A percentile compares a stretch with the other conserved stretches of the same genome.
Evolutionary conservation across 495 filamentous ascomycete genomes (phyloP).

Genomic region (Collariella sp.): DNA sequence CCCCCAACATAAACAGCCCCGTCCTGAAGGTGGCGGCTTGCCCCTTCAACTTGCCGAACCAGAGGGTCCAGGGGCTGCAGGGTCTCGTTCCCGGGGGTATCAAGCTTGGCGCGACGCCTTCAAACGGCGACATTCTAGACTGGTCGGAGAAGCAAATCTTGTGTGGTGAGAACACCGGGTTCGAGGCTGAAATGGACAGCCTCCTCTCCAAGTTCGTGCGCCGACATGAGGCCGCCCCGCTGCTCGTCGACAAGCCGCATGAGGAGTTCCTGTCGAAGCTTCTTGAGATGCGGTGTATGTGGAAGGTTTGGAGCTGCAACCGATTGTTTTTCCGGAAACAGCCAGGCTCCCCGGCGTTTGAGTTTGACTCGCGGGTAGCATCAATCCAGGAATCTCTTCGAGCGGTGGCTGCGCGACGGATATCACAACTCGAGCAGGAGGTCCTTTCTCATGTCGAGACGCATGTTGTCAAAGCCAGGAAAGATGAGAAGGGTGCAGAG

Average conservation of each 20-base stretch:
- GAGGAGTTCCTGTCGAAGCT: slow-evolving; percentile 9
- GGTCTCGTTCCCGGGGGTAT: not conserved
- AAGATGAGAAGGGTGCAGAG: slow-evolving; percentile 2
- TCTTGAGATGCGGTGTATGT: slow-evolving; percentile 21
- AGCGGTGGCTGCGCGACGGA: slow-evolving; percentile 9
- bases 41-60: not conserved
- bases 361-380: not conserved
- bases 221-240: not conserved
- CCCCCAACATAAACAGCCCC: slow-evolving; percentile 3
- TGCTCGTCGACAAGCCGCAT: not conserved
- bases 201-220: slow-evolving; percentile 13
- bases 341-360: not conserved
- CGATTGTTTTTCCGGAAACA: slow-evolving; percentile 6
- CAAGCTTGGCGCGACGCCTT: not conserved
- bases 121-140: not conserved
- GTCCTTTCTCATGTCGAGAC: slow-evolving; percentile 13
- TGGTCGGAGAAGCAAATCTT: slow-evolving; percentile 13
- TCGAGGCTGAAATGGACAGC: slow-evolving; percentile 14
- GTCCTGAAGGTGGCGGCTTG: not conserved
- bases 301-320: slow-evolving; percentile 20
- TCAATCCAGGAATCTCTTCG: slow-evolving; percentile 16
- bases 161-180: not conserved
- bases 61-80: not conserved
- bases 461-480: not conserved
- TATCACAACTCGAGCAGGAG: slow-evolving; percentile 17